These are phyloP conservation scores for Apiotrichum laibachii DNA, from an alignment of 1,284 basidiomycete genomes.

Conservation along the genomic window DNA sequence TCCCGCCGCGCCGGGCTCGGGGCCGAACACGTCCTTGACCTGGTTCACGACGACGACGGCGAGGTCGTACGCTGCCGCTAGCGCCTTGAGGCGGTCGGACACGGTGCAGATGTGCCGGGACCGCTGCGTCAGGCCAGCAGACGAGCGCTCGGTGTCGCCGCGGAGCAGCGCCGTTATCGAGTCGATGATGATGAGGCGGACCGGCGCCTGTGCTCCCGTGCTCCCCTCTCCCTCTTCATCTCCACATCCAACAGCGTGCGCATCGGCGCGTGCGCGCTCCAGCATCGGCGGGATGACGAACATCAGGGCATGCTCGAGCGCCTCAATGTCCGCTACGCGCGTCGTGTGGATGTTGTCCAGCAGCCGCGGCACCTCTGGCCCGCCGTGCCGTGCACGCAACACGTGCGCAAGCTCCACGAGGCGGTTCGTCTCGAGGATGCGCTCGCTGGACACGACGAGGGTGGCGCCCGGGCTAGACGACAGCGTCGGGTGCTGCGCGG, in stretches of 20 bases:
- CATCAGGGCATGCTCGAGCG: slow-evolving; percentile 66
- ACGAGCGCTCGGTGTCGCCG: slow-evolving; percentile 30
- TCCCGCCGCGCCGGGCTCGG: not conserved
- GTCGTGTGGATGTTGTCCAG: slow-evolving; percentile 67
- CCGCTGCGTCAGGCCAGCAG: slow-evolving; percentile 63
- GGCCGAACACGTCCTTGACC: slow-evolving; percentile 67
- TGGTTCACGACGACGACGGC: slow-evolving; percentile 82
- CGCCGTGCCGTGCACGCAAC: slow-evolving; percentile 13
- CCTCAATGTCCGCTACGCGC: slow-evolving; percentile 59
- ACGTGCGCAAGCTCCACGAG: slow-evolving; percentile 51
- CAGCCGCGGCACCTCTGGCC: slow-evolving; percentile 24
- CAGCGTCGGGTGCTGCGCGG: slow-evolving; percentile 64
- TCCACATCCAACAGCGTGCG: not conserved
- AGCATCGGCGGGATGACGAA: slow-evolving; percentile 64
- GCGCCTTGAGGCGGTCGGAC: slow-evolving; percentile 63
- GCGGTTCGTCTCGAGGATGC: slow-evolving; percentile 66
- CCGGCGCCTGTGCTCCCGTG: slow-evolving; percentile 20
- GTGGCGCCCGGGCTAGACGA: slow-evolving; percentile 59
- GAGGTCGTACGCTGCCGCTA: slow-evolving; percentile 63
- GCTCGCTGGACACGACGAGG: slow-evolving; percentile 70
- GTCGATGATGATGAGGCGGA: slow-evolving; percentile 70
- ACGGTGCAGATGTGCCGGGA: slow-evolving; percentile 67
- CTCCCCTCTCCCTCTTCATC: too few relatives aligned
- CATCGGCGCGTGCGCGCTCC: not conserved
- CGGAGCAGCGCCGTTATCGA: slow-evolving; percentile 77